Conservation (phyloP, 73 alveolate species). For the Paramecium sexaurelia region DNA sequence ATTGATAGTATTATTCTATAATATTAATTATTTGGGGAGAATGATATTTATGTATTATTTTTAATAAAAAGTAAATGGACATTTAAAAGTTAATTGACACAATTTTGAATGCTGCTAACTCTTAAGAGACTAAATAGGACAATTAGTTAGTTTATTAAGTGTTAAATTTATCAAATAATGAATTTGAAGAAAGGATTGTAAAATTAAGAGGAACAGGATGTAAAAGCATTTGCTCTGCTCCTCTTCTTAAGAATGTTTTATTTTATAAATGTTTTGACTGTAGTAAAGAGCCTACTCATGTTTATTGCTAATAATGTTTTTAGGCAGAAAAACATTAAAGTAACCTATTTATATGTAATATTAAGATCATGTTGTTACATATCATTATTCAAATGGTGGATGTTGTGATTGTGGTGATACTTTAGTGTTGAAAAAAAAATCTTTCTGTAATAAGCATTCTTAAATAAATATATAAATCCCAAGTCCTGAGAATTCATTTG, state of each 20-base stretch:
- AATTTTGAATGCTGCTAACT: background rate
- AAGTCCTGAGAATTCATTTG: background rate
- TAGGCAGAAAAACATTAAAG: background rate
- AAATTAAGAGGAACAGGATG: constrained; percentile 12
- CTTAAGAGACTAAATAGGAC: background rate
- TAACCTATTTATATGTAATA: background rate
- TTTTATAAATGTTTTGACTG: constrained; percentile 32
- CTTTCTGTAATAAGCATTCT: background rate
- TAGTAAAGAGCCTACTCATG: constrained; percentile 22
- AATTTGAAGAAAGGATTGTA: background rate
- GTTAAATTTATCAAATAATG: background rate
- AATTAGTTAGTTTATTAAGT: background rate
- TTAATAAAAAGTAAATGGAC: background rate
- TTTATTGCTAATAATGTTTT: background rate
- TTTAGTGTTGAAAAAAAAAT: background rate
- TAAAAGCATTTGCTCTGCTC: background rate
- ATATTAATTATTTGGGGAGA: no score
- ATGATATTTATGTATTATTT: no score
- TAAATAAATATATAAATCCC: background rate
- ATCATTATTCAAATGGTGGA: constrained; percentile 19
- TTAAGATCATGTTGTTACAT: constrained; percentile 26
- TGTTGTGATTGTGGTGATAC: constrained; percentile 51
- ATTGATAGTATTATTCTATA: no score
- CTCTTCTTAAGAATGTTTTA: background rate
- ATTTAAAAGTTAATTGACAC: background rate